Evolutionary conservation across 768 basidiomycete genomes (phyloP).

Genomic region (Pulveroboletus sp.): DNA sequence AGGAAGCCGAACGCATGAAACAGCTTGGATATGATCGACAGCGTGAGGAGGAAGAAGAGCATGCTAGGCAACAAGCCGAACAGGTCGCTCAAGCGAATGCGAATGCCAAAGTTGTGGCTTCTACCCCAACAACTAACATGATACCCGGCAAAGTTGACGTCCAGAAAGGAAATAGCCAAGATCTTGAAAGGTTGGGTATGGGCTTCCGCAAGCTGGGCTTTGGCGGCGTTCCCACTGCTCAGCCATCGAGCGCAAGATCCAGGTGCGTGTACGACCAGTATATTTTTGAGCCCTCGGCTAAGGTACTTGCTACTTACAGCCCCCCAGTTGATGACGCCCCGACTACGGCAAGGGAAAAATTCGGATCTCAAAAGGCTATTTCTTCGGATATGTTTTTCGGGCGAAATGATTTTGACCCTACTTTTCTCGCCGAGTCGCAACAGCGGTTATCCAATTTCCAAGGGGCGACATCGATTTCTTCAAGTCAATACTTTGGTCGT

Average conservation of each 20-base stretch:
- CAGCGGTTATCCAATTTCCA: constrained; percentile 78
- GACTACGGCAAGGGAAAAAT: constrained; percentile 84
- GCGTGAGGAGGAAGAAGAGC: constrained; percentile 80
- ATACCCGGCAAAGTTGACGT: constrained; percentile 29
- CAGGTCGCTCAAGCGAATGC: constrained; percentile 31
- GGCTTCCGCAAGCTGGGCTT: constrained; percentile 81
- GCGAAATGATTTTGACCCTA: constrained; percentile 80
- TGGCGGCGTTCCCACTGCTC: constrained; percentile 69
- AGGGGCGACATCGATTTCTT: constrained; percentile 91
- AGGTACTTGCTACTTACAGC: constrained; percentile 11
- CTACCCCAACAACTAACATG: constrained; percentile 21
- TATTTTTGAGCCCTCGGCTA: neutral
- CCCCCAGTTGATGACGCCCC: constrained; percentile 52
- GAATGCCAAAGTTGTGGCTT: constrained; percentile 29
- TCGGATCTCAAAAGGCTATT: constrained; percentile 90
- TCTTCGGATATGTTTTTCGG: constrained; percentile 98
- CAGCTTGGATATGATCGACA: constrained; percentile 89
- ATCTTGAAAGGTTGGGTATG: constrained; percentile 57
- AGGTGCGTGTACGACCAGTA: constrained; percentile 25
- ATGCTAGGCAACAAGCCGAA: constrained; percentile 59
- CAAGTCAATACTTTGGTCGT: constrained; percentile 93
- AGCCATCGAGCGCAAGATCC: constrained; percentile 45
- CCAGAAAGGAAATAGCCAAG: constrained; percentile 42
- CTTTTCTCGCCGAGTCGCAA: constrained; percentile 69
- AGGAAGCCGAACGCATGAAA: constrained; percentile 90